phyloP scores from a whole-genome alignment of 352 stramenopile species.

The Halophytophthora polymorphica region DNA sequence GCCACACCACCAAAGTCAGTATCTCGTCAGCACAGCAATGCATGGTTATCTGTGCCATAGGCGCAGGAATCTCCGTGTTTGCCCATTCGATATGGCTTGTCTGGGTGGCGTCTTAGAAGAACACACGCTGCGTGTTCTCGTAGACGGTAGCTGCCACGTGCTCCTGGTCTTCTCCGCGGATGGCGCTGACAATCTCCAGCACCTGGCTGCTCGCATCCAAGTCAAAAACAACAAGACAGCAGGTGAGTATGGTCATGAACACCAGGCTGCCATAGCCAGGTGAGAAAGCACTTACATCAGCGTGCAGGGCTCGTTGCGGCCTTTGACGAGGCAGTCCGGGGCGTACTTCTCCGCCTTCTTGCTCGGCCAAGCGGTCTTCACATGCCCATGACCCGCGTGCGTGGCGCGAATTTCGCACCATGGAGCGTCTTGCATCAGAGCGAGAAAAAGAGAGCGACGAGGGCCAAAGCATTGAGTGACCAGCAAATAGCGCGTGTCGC shows the following conservation, averaged over 20 bases:
- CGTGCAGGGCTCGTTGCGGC: constrained; percentile 94
- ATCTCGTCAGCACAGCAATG: neutral
- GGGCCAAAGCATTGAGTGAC: neutral
- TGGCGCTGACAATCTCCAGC: constrained; percentile 72
- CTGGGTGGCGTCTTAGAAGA: constrained; percentile 36
- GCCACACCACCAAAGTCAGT: no score
- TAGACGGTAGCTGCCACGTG: constrained; percentile 47
- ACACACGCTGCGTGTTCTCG: constrained; percentile 64
- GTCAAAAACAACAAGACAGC: constrained; percentile 3
- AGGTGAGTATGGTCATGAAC: neutral
- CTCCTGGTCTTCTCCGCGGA: constrained; percentile 48
- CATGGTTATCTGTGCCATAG: neutral
- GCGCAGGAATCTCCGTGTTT: neutral
- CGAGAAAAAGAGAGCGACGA: neutral
- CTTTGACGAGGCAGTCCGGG: constrained; percentile 88
- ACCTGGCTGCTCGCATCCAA: constrained; percentile 54
- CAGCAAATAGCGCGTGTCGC: no score
- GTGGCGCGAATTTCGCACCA: constrained; percentile 96
- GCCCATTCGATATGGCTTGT: neutral
- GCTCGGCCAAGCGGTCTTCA: constrained; percentile 86
- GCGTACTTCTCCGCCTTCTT: constrained; percentile 95
- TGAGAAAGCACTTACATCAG: constrained; percentile 83
- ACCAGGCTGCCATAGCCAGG: neutral
- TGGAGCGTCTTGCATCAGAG: constrained; percentile 90
- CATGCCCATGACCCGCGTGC: constrained; percentile 87